Conservation (phyloP, 164 flowering plant genomes). For the Umbilicus rupestris region DNA sequence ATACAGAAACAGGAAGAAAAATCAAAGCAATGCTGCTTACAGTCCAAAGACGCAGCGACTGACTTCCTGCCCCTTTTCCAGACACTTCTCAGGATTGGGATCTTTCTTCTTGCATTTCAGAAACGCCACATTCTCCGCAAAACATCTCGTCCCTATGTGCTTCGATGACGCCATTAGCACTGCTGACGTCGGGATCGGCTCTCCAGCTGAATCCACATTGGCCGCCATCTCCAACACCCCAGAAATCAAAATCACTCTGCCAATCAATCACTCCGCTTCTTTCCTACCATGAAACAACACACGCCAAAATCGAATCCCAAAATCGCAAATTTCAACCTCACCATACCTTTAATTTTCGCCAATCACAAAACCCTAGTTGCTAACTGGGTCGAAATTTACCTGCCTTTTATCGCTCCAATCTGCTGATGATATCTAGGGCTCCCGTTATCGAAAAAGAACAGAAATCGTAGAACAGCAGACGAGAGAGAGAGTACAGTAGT, state of each 20-base stretch:
- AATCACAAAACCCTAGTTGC: no score
- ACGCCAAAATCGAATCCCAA: not conserved
- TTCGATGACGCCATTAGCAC: conserved; percentile 71
- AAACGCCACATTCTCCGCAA: conserved; percentile 52
- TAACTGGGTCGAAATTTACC: not conserved
- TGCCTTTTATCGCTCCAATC: not conserved
- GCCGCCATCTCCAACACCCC: conserved; percentile 34
- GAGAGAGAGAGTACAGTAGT: no score
- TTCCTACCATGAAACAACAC: not conserved
- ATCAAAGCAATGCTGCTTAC: conserved; percentile 29
- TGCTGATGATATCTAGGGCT: conserved; percentile 3
- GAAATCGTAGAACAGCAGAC: not conserved
- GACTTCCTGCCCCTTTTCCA: conserved; percentile 69
- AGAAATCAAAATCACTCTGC: not conserved
- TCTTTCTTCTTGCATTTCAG: conserved; percentile 85
- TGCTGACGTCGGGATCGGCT: conserved; percentile 78
- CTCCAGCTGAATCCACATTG: conserved; percentile 47
- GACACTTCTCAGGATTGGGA: conserved; percentile 90
- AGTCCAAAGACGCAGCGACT: conserved; percentile 69
- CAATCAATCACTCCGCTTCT: not conserved
- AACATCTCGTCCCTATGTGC: conserved; percentile 57
- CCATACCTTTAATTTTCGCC: no score
- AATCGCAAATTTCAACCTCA: not conserved
- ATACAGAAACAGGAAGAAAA: no score
- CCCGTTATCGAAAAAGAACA: not conserved